These are phyloP conservation scores for Hirschfeldia incana DNA, from an alignment of 345 rosid species.

Conservation along the genomic window DNA sequence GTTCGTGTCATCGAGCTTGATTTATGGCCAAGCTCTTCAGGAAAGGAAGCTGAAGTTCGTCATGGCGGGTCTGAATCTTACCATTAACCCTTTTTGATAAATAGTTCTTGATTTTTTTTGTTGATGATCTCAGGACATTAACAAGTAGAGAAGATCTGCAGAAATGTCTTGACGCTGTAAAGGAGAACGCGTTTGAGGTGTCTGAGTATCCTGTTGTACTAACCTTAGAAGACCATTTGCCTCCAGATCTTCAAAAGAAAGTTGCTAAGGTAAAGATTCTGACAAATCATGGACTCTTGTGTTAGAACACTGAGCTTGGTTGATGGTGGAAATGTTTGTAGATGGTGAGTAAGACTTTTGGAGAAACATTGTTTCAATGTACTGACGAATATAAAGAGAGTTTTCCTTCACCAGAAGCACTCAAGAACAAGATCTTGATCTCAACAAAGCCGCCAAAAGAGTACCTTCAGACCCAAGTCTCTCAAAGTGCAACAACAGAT, in stretches of 20 bases:
- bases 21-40: constrained; percentile 68
- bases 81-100: not conserved
- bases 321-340: constrained; percentile 26
- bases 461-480: constrained; percentile 45
- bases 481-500: constrained; percentile 26
- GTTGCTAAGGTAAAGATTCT: constrained; percentile 59
- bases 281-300: not conserved
- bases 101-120: not conserved
- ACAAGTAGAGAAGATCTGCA: constrained; percentile 61
- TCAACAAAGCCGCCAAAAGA: constrained; percentile 90
- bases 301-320: not conserved
- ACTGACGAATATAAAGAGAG: constrained; percentile 36
- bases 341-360: constrained; percentile 61
- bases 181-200: constrained; percentile 57
- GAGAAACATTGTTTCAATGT: constrained; percentile 47
- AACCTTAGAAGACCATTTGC: constrained; percentile 81
- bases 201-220: constrained; percentile 83
- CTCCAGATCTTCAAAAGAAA: constrained; percentile 58
- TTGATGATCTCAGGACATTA: constrained; percentile 47
- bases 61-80: constrained; percentile 69
- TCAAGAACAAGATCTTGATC: constrained; percentile 64
- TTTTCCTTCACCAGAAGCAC: constrained; percentile 73
- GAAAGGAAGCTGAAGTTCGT: constrained; percentile 55
- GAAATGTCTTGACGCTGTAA: constrained; percentile 60
- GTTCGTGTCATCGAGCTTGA: constrained; percentile 89